phyloP scores from a whole-genome alignment of 2,329 filamentous ascomycete genomes.

The Neurospora sp. region DNA sequence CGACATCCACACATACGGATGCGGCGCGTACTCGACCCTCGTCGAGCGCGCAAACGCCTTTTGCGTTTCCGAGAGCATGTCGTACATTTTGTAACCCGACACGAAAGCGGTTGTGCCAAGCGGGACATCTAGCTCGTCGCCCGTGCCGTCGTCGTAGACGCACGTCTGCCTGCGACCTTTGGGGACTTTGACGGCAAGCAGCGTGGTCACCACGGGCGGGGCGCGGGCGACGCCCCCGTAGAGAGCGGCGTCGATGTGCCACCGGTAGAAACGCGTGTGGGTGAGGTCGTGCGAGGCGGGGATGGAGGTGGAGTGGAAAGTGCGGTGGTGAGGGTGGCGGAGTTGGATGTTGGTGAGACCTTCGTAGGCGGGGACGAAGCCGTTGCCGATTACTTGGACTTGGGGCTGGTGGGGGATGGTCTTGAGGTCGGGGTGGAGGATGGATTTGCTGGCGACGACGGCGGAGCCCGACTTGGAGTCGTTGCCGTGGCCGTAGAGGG shows the following conservation, averaged over 20 bases:
- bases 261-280: constrained; percentile 56
- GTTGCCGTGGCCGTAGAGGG: constrained; percentile 66
- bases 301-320: constrained; percentile 59
- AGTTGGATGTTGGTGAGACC: constrained; percentile 58
- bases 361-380: constrained; percentile 58
- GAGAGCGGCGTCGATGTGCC: constrained; percentile 72
- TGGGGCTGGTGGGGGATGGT: constrained; percentile 72
- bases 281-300: constrained; percentile 40
- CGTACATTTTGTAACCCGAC: constrained; percentile 61
- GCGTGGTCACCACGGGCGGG: constrained; percentile 62
- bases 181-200: constrained; percentile 66
- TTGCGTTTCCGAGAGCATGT: constrained; percentile 53
- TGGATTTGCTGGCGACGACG: constrained; percentile 36
- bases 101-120: constrained; percentile 71
- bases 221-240: constrained; percentile 49
- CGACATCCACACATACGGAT: constrained; percentile 78
- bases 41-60: constrained; percentile 57
- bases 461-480: constrained; percentile 42
- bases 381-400: constrained; percentile 72
- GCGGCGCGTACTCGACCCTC: constrained; percentile 64
- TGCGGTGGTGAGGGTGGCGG: constrained; percentile 66
- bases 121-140: constrained; percentile 56
- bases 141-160: constrained; percentile 62
- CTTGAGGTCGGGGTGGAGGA: constrained; percentile 71
- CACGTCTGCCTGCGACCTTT: constrained; percentile 54